A percentile compares a stretch with the other conserved stretches of the same genome.
phyloP scores from a whole-genome alignment of 106 monocot species.

The Chionographis japonica region DNA sequence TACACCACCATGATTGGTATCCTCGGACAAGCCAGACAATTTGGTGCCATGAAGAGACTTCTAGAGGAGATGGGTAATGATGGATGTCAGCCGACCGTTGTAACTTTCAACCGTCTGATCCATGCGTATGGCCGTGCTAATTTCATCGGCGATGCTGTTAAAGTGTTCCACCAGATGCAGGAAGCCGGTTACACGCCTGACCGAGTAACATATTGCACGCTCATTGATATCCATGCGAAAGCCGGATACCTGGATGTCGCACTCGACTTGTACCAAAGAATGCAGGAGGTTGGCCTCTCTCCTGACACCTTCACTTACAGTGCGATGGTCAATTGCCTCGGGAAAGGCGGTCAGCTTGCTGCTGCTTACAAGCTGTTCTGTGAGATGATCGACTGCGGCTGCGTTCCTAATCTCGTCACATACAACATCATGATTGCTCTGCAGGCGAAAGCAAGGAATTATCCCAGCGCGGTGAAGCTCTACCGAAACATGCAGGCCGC shows the following conservation, averaged over 20 bases:
- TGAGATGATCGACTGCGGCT: constrained; percentile 86
- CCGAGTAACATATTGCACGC: constrained; percentile 84
- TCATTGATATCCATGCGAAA: constrained; percentile 97
- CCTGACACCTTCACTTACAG: constrained; percentile 98
- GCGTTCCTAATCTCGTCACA: constrained; percentile 85
- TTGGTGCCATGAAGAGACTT: constrained; percentile 48
- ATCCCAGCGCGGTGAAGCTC: constrained; percentile 59
- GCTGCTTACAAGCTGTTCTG: constrained; percentile 74
- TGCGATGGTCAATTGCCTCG: constrained; percentile 95
- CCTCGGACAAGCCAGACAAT: constrained; percentile 84
- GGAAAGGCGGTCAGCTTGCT: constrained; percentile 78
- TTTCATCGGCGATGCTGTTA: constrained; percentile 64
- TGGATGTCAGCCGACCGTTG: constrained; percentile 72
- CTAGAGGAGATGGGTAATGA: constrained; percentile 71
- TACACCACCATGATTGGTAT: constrained; percentile 99
- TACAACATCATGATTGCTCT: constrained; percentile 96
- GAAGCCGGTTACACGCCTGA: constrained; percentile 67
- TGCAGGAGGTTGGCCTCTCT: constrained; percentile 69
- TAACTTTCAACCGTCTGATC: constrained; percentile 90
- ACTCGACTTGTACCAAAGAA: constrained; percentile 62
- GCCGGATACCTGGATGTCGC: constrained; percentile 78
- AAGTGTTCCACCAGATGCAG: constrained; percentile 77
- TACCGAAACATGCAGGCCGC: constrained; percentile 83
- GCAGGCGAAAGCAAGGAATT: constrained; percentile 91
- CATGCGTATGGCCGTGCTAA: constrained; percentile 90